phyloP scores from a whole-genome alignment of 371 early-diverging fungal species.

The Conidiobolus incongruus region DNA sequence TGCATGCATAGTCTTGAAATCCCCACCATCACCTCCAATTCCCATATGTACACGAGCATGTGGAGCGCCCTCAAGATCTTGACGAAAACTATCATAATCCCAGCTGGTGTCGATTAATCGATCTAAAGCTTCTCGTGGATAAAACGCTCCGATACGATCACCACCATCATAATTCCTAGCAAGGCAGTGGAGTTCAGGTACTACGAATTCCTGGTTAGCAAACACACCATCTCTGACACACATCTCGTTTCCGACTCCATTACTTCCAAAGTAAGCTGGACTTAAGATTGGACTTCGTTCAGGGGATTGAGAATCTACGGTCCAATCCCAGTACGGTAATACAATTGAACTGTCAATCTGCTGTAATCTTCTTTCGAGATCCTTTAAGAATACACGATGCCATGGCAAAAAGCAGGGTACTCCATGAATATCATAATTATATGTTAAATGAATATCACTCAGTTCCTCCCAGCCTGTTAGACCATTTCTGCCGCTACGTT shows the following conservation, averaged over 20 bases:
- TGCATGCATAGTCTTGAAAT: not conserved
- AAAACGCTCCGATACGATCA: constrained; percentile 11
- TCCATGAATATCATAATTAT: not conserved
- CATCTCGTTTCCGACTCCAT: constrained; percentile 4
- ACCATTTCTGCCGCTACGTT: no score
- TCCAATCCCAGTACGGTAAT: constrained; percentile 31
- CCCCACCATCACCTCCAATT: constrained; percentile 2
- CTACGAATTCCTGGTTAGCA: not conserved
- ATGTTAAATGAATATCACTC: no score
- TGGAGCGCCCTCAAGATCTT: constrained; percentile 14
- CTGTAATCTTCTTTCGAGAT: constrained; percentile 12
- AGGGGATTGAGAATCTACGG: constrained; percentile 8
- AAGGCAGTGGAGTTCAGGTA: constrained; percentile 9
- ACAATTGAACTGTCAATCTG: constrained; percentile 11
- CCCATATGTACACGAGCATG: not conserved
- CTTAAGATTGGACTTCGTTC: constrained; percentile 5
- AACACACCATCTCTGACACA: constrained; percentile 9
- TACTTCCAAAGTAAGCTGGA: constrained; percentile 6
- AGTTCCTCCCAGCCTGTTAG: no score
- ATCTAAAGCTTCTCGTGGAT: constrained; percentile 12
- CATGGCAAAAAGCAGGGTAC: constrained; percentile 13
- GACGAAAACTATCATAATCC: constrained; percentile 11
- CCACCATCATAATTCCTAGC: constrained; percentile 11
- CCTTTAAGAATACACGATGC: constrained; percentile 14
- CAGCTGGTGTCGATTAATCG: constrained; percentile 10